phyloP scores from a whole-genome alignment of 352 stramenopile species.

The Pythium apleroticum region DNA sequence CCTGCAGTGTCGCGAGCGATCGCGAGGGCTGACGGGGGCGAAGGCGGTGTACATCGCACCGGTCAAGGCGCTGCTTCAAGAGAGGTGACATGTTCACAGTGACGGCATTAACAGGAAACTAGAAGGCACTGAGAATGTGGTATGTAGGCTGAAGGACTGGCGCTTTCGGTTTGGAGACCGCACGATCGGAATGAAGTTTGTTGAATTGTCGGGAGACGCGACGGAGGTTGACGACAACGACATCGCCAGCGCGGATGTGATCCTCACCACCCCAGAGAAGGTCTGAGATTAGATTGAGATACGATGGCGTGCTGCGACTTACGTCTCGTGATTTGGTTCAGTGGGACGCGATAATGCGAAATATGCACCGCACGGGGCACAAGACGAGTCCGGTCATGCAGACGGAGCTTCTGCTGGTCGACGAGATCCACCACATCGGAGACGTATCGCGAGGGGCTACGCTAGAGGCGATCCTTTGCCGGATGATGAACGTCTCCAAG shows the following conservation, averaged over 20 bases:
- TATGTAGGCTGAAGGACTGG: constrained; percentile 39
- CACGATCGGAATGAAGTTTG: constrained; percentile 35
- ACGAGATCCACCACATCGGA: constrained; percentile 51
- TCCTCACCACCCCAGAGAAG: constrained; percentile 52
- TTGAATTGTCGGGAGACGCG: constrained; percentile 34
- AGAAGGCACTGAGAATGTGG: not conserved
- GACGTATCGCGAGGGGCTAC: constrained; percentile 28
- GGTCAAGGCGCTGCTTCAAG: constrained; percentile 45
- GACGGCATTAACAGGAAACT: not conserved
- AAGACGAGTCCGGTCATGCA: constrained; percentile 1
- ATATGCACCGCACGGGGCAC: not conserved
- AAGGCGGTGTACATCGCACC: constrained; percentile 52
- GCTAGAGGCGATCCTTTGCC: constrained; percentile 37
- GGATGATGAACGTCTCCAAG: constrained; percentile 39
- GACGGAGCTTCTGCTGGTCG: constrained; percentile 31
- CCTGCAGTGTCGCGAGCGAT: constrained; percentile 32
- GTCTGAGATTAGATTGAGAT: constrained; percentile 23
- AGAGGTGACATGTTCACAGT: constrained; percentile 28
- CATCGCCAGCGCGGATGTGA: constrained; percentile 27
- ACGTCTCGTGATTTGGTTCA: constrained; percentile 17
- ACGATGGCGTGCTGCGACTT: not conserved
- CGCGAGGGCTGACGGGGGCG: not conserved
- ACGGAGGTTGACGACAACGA: constrained; percentile 18
- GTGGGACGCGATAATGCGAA: constrained; percentile 44
- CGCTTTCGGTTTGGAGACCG: constrained; percentile 33